These are phyloP conservation scores for Malus hybrid DNA, from an alignment of 331 rosid species.

Conservation along the genomic window DNA sequence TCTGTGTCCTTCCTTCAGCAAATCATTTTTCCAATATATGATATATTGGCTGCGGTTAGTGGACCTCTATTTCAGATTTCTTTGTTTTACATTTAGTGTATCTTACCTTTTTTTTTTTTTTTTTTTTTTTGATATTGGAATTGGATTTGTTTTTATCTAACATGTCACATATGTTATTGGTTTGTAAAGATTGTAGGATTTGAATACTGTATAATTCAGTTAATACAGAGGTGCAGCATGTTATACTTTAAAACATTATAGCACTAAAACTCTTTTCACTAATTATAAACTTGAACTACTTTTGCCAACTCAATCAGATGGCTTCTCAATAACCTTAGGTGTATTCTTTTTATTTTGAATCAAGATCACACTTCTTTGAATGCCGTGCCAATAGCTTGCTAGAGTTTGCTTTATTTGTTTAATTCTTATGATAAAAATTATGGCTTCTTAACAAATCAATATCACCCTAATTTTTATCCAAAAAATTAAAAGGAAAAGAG, in stretches of 20 bases:
- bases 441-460: not conserved
- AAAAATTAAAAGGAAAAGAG: not conserved
- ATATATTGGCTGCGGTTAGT: slow-evolving; percentile 40
- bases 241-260: not conserved
- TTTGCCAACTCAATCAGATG: not conserved
- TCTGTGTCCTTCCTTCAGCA: slow-evolving; percentile 64
- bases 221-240: not conserved
- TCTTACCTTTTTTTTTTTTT: not conserved
- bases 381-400: not conserved
- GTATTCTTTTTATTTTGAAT: not conserved
- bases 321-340: not conserved
- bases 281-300: not conserved
- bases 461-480: not conserved
- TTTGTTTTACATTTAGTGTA: not conserved
- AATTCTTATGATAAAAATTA: not conserved
- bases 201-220: not conserved
- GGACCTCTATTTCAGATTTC: slow-evolving; percentile 10
- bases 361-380: not conserved
- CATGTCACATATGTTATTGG: not conserved
- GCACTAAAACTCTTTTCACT: not conserved
- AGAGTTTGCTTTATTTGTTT: not conserved
- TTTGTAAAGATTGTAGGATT: not conserved
- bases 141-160: not conserved
- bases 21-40: slow-evolving; percentile 68
- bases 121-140: not conserved